Evolutionary conservation across 345 rosid genomes (phyloP).

Genomic region (Salix purpurea): DNA sequence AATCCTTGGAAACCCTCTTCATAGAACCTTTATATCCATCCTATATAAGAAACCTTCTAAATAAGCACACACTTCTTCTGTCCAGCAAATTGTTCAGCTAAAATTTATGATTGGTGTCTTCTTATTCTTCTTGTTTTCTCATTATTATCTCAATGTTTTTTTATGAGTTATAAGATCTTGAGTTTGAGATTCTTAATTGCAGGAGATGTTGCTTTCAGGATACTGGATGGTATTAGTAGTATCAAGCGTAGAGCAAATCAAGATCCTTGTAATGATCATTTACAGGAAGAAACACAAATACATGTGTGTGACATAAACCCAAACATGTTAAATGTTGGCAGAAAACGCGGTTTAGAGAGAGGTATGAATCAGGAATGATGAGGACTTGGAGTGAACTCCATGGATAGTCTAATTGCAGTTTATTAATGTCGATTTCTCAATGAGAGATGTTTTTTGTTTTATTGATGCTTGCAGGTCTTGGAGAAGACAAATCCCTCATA

Average conservation of each 20-base stretch:
- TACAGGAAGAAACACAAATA: slow-evolving; percentile 72
- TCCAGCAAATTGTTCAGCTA: neutral
- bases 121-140: neutral
- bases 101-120: neutral
- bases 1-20: neutral
- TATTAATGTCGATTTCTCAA: neutral
- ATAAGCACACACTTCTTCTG: too few species aligned
- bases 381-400: neutral
- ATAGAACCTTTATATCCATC: neutral
- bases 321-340: slow-evolving; percentile 85
- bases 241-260: slow-evolving; percentile 51
- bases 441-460: neutral
- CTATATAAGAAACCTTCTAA: neutral
- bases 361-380: slow-evolving; percentile 37
- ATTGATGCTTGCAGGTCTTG: slow-evolving; percentile 19
- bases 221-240: slow-evolving; percentile 55
- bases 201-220: slow-evolving; percentile 95
- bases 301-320: slow-evolving; percentile 89
- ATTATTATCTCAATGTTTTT: neutral
- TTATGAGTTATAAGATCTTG: neutral
- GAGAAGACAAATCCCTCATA: slow-evolving; percentile 55
- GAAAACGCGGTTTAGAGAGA: slow-evolving; percentile 70
- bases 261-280: slow-evolving; percentile 52
- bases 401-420: neutral
- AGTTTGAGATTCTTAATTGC: slow-evolving; percentile 26